Evolutionary conservation across 768 basidiomycete species (phyloP), one percentile per base, ranked within the genome.

Genomic region (Clathrus columnatus): DNA sequence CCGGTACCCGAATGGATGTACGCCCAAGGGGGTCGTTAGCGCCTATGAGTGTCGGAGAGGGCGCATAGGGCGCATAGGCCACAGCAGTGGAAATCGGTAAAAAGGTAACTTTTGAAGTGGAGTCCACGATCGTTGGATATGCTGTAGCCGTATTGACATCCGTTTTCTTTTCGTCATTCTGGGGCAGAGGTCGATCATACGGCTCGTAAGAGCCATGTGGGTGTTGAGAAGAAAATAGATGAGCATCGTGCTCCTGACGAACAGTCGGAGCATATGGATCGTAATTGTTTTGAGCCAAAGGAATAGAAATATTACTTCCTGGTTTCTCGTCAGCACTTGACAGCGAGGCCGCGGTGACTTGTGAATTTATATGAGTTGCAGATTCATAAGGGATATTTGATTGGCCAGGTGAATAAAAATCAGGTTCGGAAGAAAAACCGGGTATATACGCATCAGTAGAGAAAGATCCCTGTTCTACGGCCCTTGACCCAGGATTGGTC

Each of bases 21-120:
- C 90, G 80, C 26, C 84, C 83, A 2, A 92, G 70, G 5, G 88
- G 87, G 65, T 92, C 90, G 61, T 92, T 90, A 6, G 84, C 78
- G 24, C 88, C 90, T 45, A 91, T 64, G 18, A 91, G 72, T 0
- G 91, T 90, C 0, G 91, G 87, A 0, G 90, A 92, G 17, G 90
- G 90, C 1, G 88, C 88, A 67, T 92, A 92, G 14, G 80, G 77
- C 2, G 75, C 70, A 46, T 77, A 77, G 51, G 30, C 7, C 16
- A 27, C 14, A 43, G 50, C 42, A 17, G 51, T 26, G 36, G 42
- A 53, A 41, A 42, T 23, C 28, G 41, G 46, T 48, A 44, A 16
- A 20, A 44, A 46, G 29, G 44, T 26, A 26, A 48, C 36, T 36
- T 36, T 36, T 11, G 36, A 2, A 36, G 36, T n/a, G n/a, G 11